Base-by-base conservation (phyloP, 176 grass and related monocot genomes). In the Poa annua region DNA sequence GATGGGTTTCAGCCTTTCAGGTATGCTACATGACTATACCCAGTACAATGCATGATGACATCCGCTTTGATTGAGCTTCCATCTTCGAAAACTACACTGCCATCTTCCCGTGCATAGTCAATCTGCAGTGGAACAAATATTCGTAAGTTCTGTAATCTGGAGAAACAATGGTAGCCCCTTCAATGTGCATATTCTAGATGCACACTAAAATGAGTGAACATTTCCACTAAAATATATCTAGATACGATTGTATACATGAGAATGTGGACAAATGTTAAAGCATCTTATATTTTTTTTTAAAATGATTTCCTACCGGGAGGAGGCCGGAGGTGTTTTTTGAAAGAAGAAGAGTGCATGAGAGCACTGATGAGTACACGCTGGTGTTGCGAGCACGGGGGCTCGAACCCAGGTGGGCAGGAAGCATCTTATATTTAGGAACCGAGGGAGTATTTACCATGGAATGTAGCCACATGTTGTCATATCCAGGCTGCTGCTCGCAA, bases 381-480 rank as follows among this genome's bases (percentile, higher is more conserved):
- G n/a, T n/a, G n/a, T n/a, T n/a, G n/a, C n/a, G n/a, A n/a, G n/a
- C n/a, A n/a, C n/a, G n/a, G n/a, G n/a, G n/a, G n/a, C n/a, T n/a
- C n/a, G n/a, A n/a, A n/a, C n/a, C n/a, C n/a, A n/a, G n/a, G n/a
- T n/a, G n/a, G n/a, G n/a, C n/a, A n/a, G n/a, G n/a, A 29, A 29
- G 29, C 29, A 29, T 29, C 29, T 29, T 1, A 29, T 29, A 29
- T 29, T 29, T 29, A 29, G 29, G 29, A 29, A 29, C 29, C 1
- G 29, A 29, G 29, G 29, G 2, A 45, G 36, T 0, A 56, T 80
- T 84, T 94, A 97, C 96, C 93, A 88, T 83, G 78, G 91, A 92
- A 64, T 95, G 92, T 85, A 93, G 85, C 96, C 96, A 98, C 82
- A 95, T 61, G 63, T 95, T 93, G 13, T 85, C 42, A 45, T 98